phyloP scores from a whole-genome alignment of 768 basidiomycete genomes.

The Suillus fuscotomentosus region DNA sequence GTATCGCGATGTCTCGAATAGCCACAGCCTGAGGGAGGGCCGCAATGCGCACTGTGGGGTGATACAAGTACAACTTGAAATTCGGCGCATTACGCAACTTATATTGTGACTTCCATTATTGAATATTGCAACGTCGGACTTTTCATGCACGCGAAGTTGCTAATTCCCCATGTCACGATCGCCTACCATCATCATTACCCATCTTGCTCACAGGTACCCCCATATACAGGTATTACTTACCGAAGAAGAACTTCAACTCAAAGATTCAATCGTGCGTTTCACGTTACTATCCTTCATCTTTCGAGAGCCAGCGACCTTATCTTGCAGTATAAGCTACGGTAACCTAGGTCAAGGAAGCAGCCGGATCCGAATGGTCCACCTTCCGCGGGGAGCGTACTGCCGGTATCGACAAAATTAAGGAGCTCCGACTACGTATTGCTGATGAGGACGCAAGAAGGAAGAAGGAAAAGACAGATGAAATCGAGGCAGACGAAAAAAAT shows the following conservation, averaged over 20 bases:
- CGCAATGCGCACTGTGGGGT: too few relatives aligned
- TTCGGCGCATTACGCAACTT: background rate
- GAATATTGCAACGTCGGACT: background rate
- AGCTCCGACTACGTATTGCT: constrained; percentile 60
- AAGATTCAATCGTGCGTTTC: constrained; percentile 72
- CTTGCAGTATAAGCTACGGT: constrained; percentile 66
- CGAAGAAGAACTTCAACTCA: constrained; percentile 79
- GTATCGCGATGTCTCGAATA: background rate
- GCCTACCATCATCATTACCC: too few relatives aligned
- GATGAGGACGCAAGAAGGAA: constrained; percentile 59
- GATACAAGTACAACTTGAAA: too few relatives aligned
- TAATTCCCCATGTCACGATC: background rate
- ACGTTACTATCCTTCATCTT: background rate
- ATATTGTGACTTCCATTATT: background rate
- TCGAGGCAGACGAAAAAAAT: constrained; percentile 17
- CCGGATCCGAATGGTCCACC: constrained; percentile 64
- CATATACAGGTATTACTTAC: too few relatives aligned
- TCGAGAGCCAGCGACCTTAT: background rate
- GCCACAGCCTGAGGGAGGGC: background rate
- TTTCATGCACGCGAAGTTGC: background rate
- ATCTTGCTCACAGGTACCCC: too few relatives aligned
- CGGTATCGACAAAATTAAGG: constrained; percentile 60
- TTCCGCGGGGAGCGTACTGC: constrained; percentile 60
- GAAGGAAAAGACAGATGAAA: constrained; percentile 34
- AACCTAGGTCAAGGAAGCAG: constrained; percentile 55